Base-by-base conservation (phyloP, 257 asterid species). In the Nicotiana tomentosiformis region DNA sequence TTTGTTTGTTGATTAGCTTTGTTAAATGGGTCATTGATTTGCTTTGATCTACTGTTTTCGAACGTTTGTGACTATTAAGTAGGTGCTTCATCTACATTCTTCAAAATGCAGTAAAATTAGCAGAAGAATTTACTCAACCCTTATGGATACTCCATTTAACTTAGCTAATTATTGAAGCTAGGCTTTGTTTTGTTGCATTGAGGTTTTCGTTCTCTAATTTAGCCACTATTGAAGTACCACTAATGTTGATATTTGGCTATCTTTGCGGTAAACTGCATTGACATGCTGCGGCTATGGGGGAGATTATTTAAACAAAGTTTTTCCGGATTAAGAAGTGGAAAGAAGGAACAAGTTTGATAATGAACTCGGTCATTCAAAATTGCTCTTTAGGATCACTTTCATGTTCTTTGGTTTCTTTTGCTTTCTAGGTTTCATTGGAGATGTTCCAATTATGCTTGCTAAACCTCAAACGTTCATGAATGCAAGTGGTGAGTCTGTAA, bases 401-500 rank as follows among this genome's bases (percentile, higher is more conserved):
- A 57, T 20, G 33, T 64, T 81, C 16, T 15, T 8, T 35, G 72
- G 81, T 64, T 66, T 15, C 46, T 86, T 77, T 67, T 81, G 53
- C 20, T 3, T 26, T 67, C 72, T 82, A 96, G 98, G 99, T 85
- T 88, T 81, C 78, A 94, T 96, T 81, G 98, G 97, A 74, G 93
- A 94, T 78, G 92, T 89, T 66, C 98, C 99, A 46, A 93, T 96
- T 64, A 92, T 96, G 93, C 90, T 96, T 80, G 98, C 98, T 84
- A 94, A 96, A 77, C 99, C 99, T 11, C 98, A 92, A 84, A 96
- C 98, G 18, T 96, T 93, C 87, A 93, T 96, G 98, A 96, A 96
- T 91, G 97, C 93, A 76, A 96, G 99, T 87, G 99, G 99, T 91
- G 98, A 96, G 98, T 96, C 99, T 92, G 99, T 96, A 93, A 96